Conservation (phyloP, 495 filamentous ascomycete genomes). For the Lasiosphaeris hirsuta region DNA sequence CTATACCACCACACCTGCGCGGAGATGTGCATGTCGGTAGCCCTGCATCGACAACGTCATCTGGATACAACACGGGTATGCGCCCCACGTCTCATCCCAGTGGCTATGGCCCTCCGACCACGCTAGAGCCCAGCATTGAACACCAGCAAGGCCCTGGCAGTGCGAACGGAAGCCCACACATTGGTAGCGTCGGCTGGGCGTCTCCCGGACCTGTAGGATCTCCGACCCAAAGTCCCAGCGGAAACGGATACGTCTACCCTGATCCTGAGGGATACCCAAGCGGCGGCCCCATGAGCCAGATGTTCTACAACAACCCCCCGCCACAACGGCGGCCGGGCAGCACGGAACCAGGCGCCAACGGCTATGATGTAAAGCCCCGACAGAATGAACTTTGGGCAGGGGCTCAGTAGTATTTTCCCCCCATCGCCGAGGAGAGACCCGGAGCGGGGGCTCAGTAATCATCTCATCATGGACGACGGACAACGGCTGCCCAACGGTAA, state of each 20-base stretch:
- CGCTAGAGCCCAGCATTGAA: slow-evolving; percentile 83
- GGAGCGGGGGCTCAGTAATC: background rate
- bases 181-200: slow-evolving; percentile 69
- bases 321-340: slow-evolving; percentile 60
- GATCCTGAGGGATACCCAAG: slow-evolving; percentile 60
- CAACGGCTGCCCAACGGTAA: too few species aligned
- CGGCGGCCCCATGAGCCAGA: slow-evolving; percentile 53
- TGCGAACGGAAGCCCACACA: slow-evolving; percentile 67
- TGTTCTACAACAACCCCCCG: slow-evolving; percentile 62
- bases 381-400: slow-evolving; percentile 41
- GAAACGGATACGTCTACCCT: slow-evolving; percentile 64
- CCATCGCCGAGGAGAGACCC: background rate
- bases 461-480: too few species aligned
- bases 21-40: slow-evolving; percentile 66
- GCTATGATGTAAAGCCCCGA: slow-evolving; percentile 48
- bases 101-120: slow-evolving; percentile 75
- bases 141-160: slow-evolving; percentile 65
- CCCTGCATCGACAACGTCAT: slow-evolving; percentile 59
- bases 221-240: slow-evolving; percentile 55
- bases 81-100: slow-evolving; percentile 72
- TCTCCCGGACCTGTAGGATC: slow-evolving; percentile 67
- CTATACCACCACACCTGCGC: slow-evolving; percentile 81
- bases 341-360: slow-evolving; percentile 60
- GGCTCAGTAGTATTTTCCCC: slow-evolving; percentile 23
- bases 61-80: slow-evolving; percentile 58